Evolutionary conservation across 1,284 basidiomycete genomes (phyloP), one percentile per base, ranked within the genome.

Genomic region (Moesziomyces aphidis): DNA sequence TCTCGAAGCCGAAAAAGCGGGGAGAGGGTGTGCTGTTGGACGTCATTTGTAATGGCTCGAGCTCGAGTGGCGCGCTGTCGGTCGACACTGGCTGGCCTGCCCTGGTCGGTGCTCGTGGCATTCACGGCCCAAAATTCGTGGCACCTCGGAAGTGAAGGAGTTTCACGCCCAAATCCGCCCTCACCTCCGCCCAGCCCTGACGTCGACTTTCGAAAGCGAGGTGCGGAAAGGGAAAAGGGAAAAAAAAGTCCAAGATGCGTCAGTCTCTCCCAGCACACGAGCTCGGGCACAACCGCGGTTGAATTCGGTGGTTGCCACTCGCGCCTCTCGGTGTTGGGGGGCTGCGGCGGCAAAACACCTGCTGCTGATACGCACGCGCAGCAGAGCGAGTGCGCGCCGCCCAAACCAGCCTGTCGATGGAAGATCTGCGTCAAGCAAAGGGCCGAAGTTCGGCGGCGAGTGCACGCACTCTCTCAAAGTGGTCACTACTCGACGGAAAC

Each of bases 51-150:
- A 42, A 42, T 42, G 39, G 5, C 11, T 19, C 39, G 17, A 19
- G 19, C 17, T 19, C 15, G 39, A 42, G 39, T 42, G 39, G 39
- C 39, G 39, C 39, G 39, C 39, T 19, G 39, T 42, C 39, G 39
- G 39, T 17, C 39, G 15, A 19, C 39, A 42, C 34, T 36, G 34
- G 34, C 34, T 11, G 11, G 15, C 34, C 34, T 36, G 11, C 3
- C 34, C 34, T 17, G 36, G 36, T 17, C 52, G 26, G 22, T 21
- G 31, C 21, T 42, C 42, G 52, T 42, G 57, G 57, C 52, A 52
- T 60, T 60, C 57, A 60, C 57, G 57, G 57, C 57, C 31, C 24
- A 53, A 52, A 19, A 48, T 22, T 28, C 23, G 8, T 10, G 2
- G 4, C 39, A n/a, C 45, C 23, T 42, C 46, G 50, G 57, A 53